Evolutionary conservation across 305 asterid species (phyloP).

Genomic region (Solanum chacoense): DNA sequence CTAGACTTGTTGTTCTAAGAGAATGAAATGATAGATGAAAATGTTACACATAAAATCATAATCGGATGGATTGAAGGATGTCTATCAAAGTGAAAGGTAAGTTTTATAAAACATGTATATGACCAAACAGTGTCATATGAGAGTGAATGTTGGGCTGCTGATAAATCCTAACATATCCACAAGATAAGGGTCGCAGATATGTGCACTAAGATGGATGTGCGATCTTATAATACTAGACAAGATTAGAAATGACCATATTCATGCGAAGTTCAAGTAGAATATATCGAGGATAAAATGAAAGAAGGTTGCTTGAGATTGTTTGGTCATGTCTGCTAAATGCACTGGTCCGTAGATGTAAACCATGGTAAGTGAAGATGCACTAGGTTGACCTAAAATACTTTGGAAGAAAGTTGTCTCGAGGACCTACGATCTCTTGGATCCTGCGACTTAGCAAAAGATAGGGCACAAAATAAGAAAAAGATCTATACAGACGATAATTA

Average conservation of each 20-base stretch:
- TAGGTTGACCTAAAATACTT: not conserved
- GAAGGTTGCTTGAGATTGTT: not conserved
- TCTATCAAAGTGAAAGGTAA: not conserved
- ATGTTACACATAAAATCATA: not conserved
- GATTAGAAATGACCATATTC: not conserved
- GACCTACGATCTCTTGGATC: not conserved
- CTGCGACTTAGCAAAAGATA: not conserved
- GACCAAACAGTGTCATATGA: not conserved
- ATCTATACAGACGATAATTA: not conserved
- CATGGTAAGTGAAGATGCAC: not conserved
- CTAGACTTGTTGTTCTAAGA: not conserved
- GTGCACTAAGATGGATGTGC: not conserved
- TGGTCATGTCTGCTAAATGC: not conserved
- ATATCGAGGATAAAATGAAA: not conserved
- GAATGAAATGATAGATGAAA: not conserved
- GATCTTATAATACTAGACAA: not conserved
- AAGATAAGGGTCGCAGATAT: not conserved
- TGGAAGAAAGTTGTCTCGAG: not conserved
- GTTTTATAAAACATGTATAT: not conserved
- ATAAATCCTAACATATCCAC: not conserved
- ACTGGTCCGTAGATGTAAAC: not conserved
- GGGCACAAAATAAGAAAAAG: not conserved
- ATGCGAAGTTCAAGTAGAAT: not conserved
- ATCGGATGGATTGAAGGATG: not conserved
- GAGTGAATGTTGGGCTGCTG: not conserved